A percentile compares a stretch with the other conserved stretches of the same genome.
These are phyloP conservation scores for Thuja plicata DNA, from an alignment of 83 land plant genomes.

Conservation along the genomic window DNA sequence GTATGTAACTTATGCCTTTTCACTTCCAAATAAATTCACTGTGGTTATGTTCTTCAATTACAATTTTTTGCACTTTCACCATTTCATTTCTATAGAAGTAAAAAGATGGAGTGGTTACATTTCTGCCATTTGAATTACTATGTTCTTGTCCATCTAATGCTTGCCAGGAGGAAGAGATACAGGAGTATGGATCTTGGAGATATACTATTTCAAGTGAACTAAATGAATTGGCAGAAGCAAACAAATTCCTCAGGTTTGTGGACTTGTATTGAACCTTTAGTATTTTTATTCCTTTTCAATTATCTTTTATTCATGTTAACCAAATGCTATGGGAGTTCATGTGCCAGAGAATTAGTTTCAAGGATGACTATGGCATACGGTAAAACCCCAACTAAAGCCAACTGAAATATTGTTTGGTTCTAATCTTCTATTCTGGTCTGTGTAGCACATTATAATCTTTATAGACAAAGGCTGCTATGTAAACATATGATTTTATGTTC, in stretches of 20 bases:
- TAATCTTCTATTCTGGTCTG: background rate
- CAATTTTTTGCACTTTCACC: background rate
- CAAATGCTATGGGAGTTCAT: background rate
- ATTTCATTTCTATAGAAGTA: background rate
- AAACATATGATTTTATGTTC: background rate
- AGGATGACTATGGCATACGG: background rate
- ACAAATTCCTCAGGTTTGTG: slow-evolving; percentile 13
- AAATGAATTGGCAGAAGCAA: background rate
- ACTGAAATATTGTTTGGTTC: background rate
- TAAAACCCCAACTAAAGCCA: background rate
- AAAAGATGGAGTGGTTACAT: background rate
- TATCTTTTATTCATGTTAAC: background rate
- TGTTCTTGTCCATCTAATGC: background rate
- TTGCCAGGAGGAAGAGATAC: slow-evolving; percentile 7
- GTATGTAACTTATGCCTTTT: slow-evolving; percentile 20
- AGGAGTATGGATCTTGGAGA: background rate
- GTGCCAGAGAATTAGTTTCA: background rate
- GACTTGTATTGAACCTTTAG: background rate
- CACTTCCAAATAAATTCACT: background rate
- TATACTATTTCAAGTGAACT: background rate
- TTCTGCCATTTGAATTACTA: slow-evolving; percentile 1
- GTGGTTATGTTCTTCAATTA: background rate
- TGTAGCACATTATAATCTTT: background rate
- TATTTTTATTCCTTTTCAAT: background rate
- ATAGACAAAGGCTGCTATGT: background rate